phyloP scores from a whole-genome alignment of 306 rosid species.

The Cercis canadensis region DNA sequence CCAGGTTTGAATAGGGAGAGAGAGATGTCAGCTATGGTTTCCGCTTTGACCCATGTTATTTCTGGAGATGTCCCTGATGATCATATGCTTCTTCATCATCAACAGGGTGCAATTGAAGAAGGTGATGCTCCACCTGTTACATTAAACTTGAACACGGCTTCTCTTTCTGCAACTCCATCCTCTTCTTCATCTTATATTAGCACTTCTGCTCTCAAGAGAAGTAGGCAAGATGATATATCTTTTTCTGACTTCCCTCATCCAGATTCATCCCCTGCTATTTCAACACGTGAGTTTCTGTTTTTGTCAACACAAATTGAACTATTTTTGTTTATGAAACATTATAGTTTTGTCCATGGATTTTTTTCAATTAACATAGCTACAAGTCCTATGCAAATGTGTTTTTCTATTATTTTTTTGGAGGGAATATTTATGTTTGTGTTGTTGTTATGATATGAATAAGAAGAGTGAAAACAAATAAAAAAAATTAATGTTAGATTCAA shows the following conservation, averaged over 20 bases:
- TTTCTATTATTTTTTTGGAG: no score
- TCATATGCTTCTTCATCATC: background rate
- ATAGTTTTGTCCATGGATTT: no score
- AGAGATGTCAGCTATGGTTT: conserved; percentile 61
- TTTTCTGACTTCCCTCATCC: conserved; percentile 4
- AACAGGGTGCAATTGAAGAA: background rate
- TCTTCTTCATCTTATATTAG: conserved; percentile 35
- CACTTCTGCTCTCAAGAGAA: conserved; percentile 43
- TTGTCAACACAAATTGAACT: background rate
- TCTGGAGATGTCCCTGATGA: conserved; percentile 33
- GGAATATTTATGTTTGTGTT: no score
- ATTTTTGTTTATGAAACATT: no score
- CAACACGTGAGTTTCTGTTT: conserved; percentile 38
- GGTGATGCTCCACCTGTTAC: background rate
- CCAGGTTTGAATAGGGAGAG: conserved; percentile 42
- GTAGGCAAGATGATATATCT: conserved; percentile 39
- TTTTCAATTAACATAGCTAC: no score
- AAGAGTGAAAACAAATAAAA: background rate
- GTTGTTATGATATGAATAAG: no score
- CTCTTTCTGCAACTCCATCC: conserved; percentile 29
- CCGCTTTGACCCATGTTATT: conserved; percentile 50
- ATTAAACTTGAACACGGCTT: no score
- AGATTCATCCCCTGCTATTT: conserved; percentile 33
- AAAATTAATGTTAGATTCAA: background rate
- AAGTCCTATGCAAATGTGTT: no score